A percentile compares a stretch with the other conserved stretches of the same genome.
phyloP scores from a whole-genome alignment of 495 filamentous ascomycete genomes.

The Astrothelium macrocarpum region DNA sequence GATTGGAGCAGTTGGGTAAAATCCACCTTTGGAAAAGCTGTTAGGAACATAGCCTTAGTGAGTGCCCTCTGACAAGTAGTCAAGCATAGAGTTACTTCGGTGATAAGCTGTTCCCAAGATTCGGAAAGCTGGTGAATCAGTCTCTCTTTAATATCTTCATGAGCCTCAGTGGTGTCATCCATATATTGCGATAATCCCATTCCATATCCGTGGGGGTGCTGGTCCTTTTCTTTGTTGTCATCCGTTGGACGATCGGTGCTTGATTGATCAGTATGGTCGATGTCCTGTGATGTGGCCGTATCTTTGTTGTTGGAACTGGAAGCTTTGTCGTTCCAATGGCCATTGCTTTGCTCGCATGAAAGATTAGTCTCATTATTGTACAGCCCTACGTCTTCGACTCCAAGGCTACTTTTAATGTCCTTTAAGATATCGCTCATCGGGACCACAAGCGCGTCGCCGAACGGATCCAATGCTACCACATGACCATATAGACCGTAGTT shows the following conservation, averaged over 20 bases:
- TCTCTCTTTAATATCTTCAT: background rate
- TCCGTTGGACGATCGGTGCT: background rate
- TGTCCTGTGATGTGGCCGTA: background rate
- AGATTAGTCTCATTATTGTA: background rate
- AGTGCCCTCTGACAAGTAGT: background rate
- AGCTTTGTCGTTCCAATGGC: background rate
- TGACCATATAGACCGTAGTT: background rate
- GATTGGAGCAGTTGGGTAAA: background rate
- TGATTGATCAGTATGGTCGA: background rate
- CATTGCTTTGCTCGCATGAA: background rate
- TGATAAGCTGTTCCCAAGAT: background rate
- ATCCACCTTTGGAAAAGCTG: background rate
- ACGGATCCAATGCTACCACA: conserved; percentile 1
- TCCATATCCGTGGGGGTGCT: background rate
- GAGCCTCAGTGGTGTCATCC: background rate
- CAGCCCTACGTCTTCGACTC: background rate
- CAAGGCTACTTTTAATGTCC: background rate
- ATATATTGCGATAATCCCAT: background rate
- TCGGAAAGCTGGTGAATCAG: background rate
- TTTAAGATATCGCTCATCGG: background rate
- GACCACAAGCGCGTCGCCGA: background rate
- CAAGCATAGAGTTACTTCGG: background rate
- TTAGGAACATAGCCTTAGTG: background rate
- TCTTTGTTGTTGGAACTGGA: background rate
- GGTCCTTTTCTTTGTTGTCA: background rate